Evolutionary conservation across 192 early-diverging fungal genomes (phyloP).

Genomic region (Diversispora epigaea): DNA sequence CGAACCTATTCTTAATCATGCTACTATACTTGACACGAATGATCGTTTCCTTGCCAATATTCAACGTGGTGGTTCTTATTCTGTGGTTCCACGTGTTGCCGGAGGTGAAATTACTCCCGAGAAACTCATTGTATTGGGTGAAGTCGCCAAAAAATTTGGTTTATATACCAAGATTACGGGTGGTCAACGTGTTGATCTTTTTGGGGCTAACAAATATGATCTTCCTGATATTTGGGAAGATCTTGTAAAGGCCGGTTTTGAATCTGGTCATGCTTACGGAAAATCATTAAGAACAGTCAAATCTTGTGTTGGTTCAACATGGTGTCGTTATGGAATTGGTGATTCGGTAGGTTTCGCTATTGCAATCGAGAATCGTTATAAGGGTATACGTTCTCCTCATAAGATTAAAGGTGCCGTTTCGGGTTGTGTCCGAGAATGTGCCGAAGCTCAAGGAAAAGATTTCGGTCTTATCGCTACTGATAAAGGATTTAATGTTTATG

Average conservation of each 20-base stretch:
- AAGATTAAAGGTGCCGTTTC: constrained; percentile 69
- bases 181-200: constrained; percentile 69
- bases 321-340: constrained; percentile 68
- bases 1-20: constrained; percentile 59
- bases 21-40: constrained; percentile 63
- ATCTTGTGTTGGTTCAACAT: constrained; percentile 64
- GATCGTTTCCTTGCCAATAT: constrained; percentile 70
- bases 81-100: constrained; percentile 64
- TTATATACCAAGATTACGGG: constrained; percentile 72
- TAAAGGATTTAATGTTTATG: constrained; percentile 70
- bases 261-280: constrained; percentile 70
- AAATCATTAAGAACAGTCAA: constrained; percentile 71
- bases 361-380: constrained; percentile 64
- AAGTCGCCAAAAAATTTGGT: constrained; percentile 61
- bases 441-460: constrained; percentile 49
- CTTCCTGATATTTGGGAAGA: constrained; percentile 66
- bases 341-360: constrained; percentile 73
- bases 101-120: constrained; percentile 70
- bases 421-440: constrained; percentile 65
- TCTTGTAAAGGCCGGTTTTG: constrained; percentile 62
- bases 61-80: constrained; percentile 65
- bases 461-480: constrained; percentile 66
- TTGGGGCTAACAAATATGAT: constrained; percentile 65
- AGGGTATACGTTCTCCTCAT: constrained; percentile 67
- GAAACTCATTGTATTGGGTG: constrained; percentile 57